Evolutionary conservation across 1,284 basidiomycete species (phyloP), one percentile per base, ranked within the genome.

Genomic region (Mrakiaceae sp.): DNA sequence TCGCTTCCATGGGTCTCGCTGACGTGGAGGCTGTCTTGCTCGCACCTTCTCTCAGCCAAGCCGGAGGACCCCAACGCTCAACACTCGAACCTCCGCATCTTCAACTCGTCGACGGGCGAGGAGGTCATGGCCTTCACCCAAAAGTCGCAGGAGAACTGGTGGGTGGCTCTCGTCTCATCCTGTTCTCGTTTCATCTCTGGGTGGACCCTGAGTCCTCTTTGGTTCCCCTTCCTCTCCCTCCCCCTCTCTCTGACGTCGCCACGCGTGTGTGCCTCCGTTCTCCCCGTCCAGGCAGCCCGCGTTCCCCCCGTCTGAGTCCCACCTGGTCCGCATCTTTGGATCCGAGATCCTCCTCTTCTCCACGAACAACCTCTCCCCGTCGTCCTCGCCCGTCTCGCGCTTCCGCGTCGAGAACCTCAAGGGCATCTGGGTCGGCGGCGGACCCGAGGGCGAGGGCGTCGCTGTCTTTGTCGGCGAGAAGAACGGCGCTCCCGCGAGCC

Each of bases 391-490:
- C 5, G 60, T 67, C 5, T 69, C 70, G 27, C 72, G 75, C 27
- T 68, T 75, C 57, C 71, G 72, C 60, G 63, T 73, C 39, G 75
- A 78, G 55, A 73, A 73, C 14, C 70, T 78, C 63, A 71, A 71
- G 57, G 73, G 72, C 39, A 60, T 78, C 46, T 77, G 72, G 70
- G 57, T 77, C 16, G 65, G 66, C 7, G 66, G 66, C 39, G 66
- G 66, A n/a, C 47, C 63, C 9, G 65, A 63, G 53, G 65, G 65
- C 16, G 65, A 64, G 54, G 66, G 74, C 16, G 74, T 98, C 44
- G 93, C 93, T 3, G 84, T 95, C 12, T 98, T 98, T 74, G 80
- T 94, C 52, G 88, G 86, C 1, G 94, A 98, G 81, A 93, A 92
- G 80, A 97, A 97, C 81, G 94, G 94, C 65, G 85, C 87, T n/a